Conservation (phyloP, 1,284 basidiomycete species). For the Vanrija humicola region DNA sequence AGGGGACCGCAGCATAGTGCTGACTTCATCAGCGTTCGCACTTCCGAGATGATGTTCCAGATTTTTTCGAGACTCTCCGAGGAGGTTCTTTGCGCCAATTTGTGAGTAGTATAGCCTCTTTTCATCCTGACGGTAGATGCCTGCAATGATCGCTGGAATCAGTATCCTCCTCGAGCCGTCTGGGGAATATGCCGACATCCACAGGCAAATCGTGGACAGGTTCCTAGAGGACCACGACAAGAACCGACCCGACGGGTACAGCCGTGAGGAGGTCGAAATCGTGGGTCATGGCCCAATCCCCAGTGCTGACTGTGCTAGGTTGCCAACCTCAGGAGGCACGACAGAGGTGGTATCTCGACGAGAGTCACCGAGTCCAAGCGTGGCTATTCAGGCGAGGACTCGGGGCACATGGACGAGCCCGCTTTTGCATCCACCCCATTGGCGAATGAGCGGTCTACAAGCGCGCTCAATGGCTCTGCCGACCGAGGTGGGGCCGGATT, state of each 20-base stretch:
- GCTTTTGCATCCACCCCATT: too few species aligned
- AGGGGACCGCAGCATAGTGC: not conserved
- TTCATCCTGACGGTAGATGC: slow-evolving; percentile 29
- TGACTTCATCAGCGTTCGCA: slow-evolving; percentile 27
- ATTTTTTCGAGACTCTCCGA: slow-evolving; percentile 40
- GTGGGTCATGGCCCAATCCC: slow-evolving; percentile 18
- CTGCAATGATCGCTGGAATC: slow-evolving; percentile 47
- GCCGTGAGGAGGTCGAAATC: slow-evolving; percentile 42
- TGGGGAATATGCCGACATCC: slow-evolving; percentile 26
- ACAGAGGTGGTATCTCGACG: not conserved
- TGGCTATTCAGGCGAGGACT: slow-evolving; percentile 19
- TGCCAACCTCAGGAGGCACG: not conserved
- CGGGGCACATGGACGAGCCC: not conserved
- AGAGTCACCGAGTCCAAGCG: slow-evolving; percentile 7
- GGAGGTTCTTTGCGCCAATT: slow-evolving; percentile 45
- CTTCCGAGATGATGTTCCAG: slow-evolving; percentile 41
- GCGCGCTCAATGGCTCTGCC: too few species aligned
- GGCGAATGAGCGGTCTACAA: too few species aligned
- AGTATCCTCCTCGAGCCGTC: slow-evolving; percentile 40
- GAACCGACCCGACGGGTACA: slow-evolving; percentile 37
- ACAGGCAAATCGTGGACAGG: slow-evolving; percentile 29
- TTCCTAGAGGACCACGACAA: slow-evolving; percentile 41
- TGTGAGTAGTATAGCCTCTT: slow-evolving; percentile 23
- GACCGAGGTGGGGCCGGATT: too few species aligned
- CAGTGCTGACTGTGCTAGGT: not conserved